Base-by-base conservation (phyloP, 495 filamentous ascomycete genomes). In the Saxispiralis lemnorum region DNA sequence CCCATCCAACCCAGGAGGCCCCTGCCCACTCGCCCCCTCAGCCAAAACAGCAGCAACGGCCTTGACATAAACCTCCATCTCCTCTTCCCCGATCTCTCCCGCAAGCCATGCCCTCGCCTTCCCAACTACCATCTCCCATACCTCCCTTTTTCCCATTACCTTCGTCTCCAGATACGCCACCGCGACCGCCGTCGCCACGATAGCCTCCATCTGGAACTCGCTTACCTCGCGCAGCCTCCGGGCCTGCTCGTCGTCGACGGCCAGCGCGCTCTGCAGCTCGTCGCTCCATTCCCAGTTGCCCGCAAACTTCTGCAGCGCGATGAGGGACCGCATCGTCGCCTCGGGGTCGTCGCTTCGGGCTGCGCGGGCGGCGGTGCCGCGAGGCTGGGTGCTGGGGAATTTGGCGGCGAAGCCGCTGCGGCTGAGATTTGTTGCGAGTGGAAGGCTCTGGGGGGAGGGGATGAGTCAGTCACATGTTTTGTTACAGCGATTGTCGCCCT, bases 111-210 rank as follows among this genome's bases (percentile, higher is more conserved):
- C 51, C 47, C 24, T 55, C 1, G 66, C 70, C 57, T 72, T 73
- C 18, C 64, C 63, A 6, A 59, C 67, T 45, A 72, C 19, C 58
- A 78, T 59, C 51, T 72, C 70, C 75, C 73, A 77, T 17, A 60
- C 55, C n/a, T 66, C 67, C 55, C 58, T 54, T 38, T 63, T 52
- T 5, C 43, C 57, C 0, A 3, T 43, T 38, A 71, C 39, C 44
- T 59, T 64, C 21, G 35, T 46, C 51, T 69, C 60, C 30, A 79
- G 54, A 43, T 55, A 75, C 5, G 51, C 63, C 24, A 9, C 24
- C 36, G 76, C 41, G 7, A 63, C 71, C 32, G 74, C 41, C 12
- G 66, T 52, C 6, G 76, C 78, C 4, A 67, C 65, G 19, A 65
- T 44, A 9, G 51, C 32, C 5, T 52, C 45, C 12, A 42, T 38